Base-by-base conservation (phyloP, 352 stramenopile species). In the Pythium monospermum region DNA sequence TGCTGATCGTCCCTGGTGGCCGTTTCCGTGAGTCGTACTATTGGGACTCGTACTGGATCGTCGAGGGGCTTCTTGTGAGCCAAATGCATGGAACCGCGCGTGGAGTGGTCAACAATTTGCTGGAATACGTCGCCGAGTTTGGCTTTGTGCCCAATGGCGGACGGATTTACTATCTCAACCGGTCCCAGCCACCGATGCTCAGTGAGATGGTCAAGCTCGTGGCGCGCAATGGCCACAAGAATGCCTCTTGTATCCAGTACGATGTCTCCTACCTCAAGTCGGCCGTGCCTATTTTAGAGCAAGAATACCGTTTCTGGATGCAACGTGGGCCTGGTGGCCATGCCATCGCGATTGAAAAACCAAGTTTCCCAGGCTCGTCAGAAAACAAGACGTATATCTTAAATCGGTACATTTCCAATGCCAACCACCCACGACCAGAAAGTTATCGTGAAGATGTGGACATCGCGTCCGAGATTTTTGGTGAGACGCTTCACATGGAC, bases 31-130 rank as follows among this genome's bases (percentile, higher is more conserved):
- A 97, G 62, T 85, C 68, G 33, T 97, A 97, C 68, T 97, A 97
- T 61, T 97, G 90, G 90, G 90, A 97, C 55, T 90, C 78, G 50
- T 96, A 91, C 65, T 97, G 90, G 90, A 96, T 96, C 45, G 76
- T 97, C 10, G 61, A 89, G 47, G 87, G 88, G 0, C 67, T 97
- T 5, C 60, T 96, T 30, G 77, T 92, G 8, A 93, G 82, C 53
- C 64, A 73, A 43, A 91, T 97, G 85, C 40, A 59, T 13, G 33
- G 76, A 27, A 96, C 88, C 0, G 87, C 88, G 5, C 64, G 72
- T 21, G 80, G 79, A 2, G 69, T 96, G 4, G 82, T 97, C 23
- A 78, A 81, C 33, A 94, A 97, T 59, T 53, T 97, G 32, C 64
- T 96, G 21, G 76, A 94, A 49, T 91, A 92, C 42, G 80, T 94